Evolutionary conservation across 306 rosid species (phyloP).

Genomic region (Malus asiatica): DNA sequence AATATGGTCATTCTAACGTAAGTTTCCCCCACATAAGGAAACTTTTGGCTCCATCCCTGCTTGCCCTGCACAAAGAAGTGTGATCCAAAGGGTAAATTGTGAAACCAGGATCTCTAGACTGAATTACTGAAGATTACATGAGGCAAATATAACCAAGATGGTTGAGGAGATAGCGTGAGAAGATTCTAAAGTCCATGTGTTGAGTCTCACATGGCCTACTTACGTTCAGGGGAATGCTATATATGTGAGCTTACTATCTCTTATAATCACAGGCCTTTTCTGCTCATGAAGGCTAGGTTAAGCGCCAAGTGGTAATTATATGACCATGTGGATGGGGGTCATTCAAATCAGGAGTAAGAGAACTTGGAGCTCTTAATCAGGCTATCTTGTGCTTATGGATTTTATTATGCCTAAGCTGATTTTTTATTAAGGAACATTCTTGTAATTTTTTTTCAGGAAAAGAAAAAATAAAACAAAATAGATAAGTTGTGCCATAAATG

Average conservation of each 20-base stretch:
- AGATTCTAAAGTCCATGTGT: not conserved
- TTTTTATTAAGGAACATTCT: not conserved
- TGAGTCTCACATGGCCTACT: not conserved
- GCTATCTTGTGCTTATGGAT: not conserved
- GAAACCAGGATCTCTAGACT: not conserved
- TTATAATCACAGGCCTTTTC: not conserved
- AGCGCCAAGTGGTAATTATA: not conserved
- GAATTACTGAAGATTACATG: not conserved
- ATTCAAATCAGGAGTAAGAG: not conserved
- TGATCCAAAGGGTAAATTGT: not conserved
- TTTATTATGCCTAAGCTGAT: too few species aligned
- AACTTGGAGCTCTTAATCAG: not conserved
- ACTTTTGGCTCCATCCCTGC: too few species aligned
- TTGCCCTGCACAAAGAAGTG: not conserved
- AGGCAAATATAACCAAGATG: not conserved
- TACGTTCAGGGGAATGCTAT: not conserved
- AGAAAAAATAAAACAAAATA: too few species aligned
- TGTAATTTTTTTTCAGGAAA: not conserved
- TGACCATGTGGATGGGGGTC: not conserved
- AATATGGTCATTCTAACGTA: too few species aligned
- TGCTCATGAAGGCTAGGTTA: not conserved
- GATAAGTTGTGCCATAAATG: not conserved
- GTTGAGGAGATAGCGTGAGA: not conserved
- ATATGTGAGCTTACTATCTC: not conserved
- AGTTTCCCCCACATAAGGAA: too few species aligned